Evolutionary conservation across 2,329 filamentous ascomycete species (phyloP).

Genomic region (Furcasterigmium sp.): DNA sequence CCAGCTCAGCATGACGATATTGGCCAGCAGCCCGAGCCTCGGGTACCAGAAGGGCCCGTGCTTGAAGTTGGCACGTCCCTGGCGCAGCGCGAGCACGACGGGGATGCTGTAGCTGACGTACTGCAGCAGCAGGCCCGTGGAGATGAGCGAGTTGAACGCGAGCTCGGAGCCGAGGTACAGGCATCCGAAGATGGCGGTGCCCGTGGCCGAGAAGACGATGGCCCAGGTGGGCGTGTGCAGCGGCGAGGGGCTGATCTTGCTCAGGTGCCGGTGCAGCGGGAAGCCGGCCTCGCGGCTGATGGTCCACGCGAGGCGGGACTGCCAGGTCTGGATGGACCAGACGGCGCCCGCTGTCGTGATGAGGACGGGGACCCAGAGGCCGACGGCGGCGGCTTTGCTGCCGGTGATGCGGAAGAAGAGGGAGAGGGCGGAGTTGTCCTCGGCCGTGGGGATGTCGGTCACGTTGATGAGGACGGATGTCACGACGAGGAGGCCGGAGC

Average conservation of each 20-base stretch:
- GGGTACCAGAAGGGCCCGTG: slow-evolving; percentile 22
- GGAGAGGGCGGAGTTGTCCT: slow-evolving; percentile 14
- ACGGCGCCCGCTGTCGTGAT: slow-evolving; percentile 16
- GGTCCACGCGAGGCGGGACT: slow-evolving; percentile 21
- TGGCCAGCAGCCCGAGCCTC: slow-evolving; percentile 16
- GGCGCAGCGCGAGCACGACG: slow-evolving; percentile 14
- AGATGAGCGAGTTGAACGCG: slow-evolving; percentile 19
- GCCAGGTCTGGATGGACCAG: slow-evolving; percentile 22
- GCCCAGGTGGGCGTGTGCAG: slow-evolving; percentile 19
- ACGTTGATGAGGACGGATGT: slow-evolving; percentile 20
- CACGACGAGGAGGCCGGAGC: slow-evolving; percentile 14
- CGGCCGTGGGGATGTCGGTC: slow-evolving; percentile 9
- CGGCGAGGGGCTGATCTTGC: slow-evolving; percentile 14
- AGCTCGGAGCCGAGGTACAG: slow-evolving; percentile 20
- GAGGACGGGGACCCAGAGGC: slow-evolving; percentile 16
- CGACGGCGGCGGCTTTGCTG: slow-evolving; percentile 16
- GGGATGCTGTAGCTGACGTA: slow-evolving; percentile 22
- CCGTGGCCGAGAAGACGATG: slow-evolving; percentile 14
- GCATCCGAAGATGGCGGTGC: slow-evolving; percentile 19
- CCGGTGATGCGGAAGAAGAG: slow-evolving; percentile 16
- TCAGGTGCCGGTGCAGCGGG: slow-evolving; percentile 16
- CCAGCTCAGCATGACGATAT: slow-evolving; percentile 18
- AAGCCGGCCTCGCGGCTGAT: slow-evolving; percentile 20
- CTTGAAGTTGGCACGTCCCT: slow-evolving; percentile 17
- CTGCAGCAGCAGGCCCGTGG: slow-evolving; percentile 17